These are phyloP conservation scores for Barnettozyma sucrosica DNA, from an alignment of 805 yeast genomes.

Conservation along the genomic window DNA sequence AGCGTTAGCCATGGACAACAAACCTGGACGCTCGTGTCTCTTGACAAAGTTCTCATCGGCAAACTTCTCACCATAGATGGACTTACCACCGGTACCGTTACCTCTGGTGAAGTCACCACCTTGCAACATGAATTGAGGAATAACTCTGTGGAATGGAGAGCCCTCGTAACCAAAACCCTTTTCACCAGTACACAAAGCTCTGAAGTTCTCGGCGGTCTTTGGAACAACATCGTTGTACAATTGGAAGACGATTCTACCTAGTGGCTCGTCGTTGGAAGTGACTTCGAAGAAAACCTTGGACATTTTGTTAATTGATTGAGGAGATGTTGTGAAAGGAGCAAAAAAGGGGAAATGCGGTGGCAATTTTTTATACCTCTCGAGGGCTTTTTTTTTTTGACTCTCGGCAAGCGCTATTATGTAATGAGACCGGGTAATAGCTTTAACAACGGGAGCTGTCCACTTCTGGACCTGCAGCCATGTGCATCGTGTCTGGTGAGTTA, in stretches of 20 bases:
- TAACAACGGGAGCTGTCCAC: not conserved
- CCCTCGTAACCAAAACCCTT: constrained; percentile 13
- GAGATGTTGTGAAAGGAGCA: not conserved
- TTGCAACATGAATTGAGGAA: constrained; percentile 59
- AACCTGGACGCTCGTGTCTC: constrained; percentile 65
- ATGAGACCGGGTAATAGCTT: not conserved
- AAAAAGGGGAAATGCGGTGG: not conserved
- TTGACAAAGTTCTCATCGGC: constrained; percentile 63
- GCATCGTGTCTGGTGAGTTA: not conserved
- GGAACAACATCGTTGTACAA: constrained; percentile 64
- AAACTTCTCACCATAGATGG: constrained; percentile 64
- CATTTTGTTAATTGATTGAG: constrained; percentile 33
- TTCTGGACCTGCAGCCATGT: not conserved
- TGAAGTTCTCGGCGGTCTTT: constrained; percentile 15
- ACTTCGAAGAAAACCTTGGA: constrained; percentile 77
- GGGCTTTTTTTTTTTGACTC: no score
- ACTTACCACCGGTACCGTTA: constrained; percentile 68
- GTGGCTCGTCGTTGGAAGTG: constrained; percentile 64
- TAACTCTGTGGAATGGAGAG: constrained; percentile 15
- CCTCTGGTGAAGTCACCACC: constrained; percentile 76
- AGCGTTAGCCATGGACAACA: constrained; percentile 75
- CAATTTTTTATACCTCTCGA: not conserved
- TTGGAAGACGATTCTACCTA: constrained; percentile 83
- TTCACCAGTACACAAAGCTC: constrained; percentile 15
- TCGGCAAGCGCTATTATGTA: not conserved